Conservation (phyloP, 2,329 filamentous ascomycete genomes). For the Coniochaeta sp. region DNA sequence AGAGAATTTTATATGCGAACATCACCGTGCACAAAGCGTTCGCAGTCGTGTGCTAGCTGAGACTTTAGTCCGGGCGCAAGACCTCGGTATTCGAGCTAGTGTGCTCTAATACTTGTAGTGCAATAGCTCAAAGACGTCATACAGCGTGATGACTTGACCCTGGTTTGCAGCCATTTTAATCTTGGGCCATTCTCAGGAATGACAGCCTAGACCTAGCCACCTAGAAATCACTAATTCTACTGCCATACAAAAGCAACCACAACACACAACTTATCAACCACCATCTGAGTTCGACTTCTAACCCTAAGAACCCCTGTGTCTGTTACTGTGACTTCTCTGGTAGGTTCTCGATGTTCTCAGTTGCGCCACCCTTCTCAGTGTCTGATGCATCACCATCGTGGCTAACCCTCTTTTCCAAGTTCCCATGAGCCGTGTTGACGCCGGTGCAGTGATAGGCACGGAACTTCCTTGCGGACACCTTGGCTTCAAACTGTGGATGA, state of each 20-base stretch:
- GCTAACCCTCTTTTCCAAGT: not conserved
- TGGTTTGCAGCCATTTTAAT: no score
- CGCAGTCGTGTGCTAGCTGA: no score
- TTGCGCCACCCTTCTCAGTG: not conserved
- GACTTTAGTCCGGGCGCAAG: no score
- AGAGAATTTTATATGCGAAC: no score
- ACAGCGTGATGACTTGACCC: no score
- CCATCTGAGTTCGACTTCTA: not conserved
- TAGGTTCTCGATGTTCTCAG: not conserved
- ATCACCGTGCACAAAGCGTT: no score
- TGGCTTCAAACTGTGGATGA: slow-evolving; percentile 20
- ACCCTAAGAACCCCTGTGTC: no score
- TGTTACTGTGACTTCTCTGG: not conserved
- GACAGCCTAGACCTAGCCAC: no score
- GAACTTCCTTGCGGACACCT: slow-evolving; percentile 32
- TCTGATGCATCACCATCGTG: not conserved
- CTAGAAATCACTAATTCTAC: not conserved
- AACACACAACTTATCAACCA: not conserved
- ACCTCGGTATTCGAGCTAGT: no score
- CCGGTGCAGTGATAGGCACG: slow-evolving; percentile 19
- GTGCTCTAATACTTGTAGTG: no score
- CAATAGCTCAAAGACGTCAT: no score
- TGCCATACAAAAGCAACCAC: not conserved
- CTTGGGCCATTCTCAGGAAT: no score
- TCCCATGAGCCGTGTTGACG: not conserved